Evolutionary conservation across 1,284 basidiomycete genomes (phyloP).

Genomic region (Pseudozyma pruni): DNA sequence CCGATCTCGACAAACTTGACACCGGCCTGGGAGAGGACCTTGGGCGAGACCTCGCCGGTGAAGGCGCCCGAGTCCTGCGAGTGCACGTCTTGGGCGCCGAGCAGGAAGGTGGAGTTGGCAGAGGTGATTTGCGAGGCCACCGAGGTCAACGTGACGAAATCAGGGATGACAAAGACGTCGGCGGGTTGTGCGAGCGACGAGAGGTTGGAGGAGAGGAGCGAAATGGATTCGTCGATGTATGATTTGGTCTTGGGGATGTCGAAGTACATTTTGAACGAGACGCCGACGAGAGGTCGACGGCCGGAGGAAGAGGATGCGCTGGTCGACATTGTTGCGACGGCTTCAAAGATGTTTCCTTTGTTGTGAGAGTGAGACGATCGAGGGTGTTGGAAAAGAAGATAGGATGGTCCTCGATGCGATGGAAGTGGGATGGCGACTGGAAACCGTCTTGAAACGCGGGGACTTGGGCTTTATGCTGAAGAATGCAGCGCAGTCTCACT

Average conservation of each 20-base stretch:
- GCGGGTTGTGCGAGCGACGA: slow-evolving; percentile 15
- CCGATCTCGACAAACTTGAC: slow-evolving; percentile 62
- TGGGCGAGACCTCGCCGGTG: slow-evolving; percentile 62
- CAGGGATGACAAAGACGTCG: slow-evolving; percentile 62
- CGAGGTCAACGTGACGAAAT: slow-evolving; percentile 56
- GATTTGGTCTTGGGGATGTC: slow-evolving; percentile 47
- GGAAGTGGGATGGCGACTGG: neutral
- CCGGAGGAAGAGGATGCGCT: neutral
- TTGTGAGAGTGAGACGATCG: too few species aligned
- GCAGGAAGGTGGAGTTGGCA: slow-evolving; percentile 20
- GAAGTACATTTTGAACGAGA: slow-evolving; percentile 66
- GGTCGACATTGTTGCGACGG: slow-evolving; percentile 9
- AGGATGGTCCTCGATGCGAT: too few species aligned
- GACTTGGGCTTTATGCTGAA: too few species aligned
- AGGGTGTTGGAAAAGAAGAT: neutral
- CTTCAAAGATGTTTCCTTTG: too few species aligned
- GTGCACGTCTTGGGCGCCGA: slow-evolving; percentile 60
- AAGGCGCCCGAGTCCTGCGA: slow-evolving; percentile 57
- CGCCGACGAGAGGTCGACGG: slow-evolving; percentile 56
- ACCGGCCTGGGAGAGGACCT: slow-evolving; percentile 54
- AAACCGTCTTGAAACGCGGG: too few species aligned
- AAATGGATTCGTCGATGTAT: slow-evolving; percentile 32
- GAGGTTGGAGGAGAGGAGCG: slow-evolving; percentile 14
- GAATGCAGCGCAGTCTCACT: neutral
- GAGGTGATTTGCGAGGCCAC: slow-evolving; percentile 22